Evolutionary conservation across 2,329 filamentous ascomycete species (phyloP), one percentile per base, ranked within the genome.

Genomic region (Periconia sp.): DNA sequence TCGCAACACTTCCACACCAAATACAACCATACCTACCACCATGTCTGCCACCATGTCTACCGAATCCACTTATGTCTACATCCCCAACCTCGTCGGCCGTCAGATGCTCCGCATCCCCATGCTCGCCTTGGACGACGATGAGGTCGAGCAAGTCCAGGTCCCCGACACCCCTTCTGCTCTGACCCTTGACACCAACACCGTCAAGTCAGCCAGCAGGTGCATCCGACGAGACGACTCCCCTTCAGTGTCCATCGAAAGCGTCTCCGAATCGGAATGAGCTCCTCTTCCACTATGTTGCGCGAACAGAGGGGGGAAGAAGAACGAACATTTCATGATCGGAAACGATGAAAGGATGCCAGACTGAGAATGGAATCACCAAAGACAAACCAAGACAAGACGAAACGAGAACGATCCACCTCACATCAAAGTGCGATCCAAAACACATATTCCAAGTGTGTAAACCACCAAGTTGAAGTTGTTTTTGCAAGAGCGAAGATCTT

Each of bases 21-120:
- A 48, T 46, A 41, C 41, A 53, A 48, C 45, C 43, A 8, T 20
- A 41, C 13, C 45, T 15, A 2, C 42, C 18, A 13, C n/a, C 14
- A 48, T 45, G 41, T 17, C 19, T 20, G 33, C 18, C 42, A 45
- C 54, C 53, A 69, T 71, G 68, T 70, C 68, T 56, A 57, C 62
- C 20, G 61, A 70, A 64, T 37, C 35, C 20, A 11, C 23, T 17
- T 72, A 69, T 59, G 68, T 72, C 56, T 73, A 73, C 66, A 72
- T 73, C 51, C 69, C 70, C 60, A 73, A 73, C 61, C 66, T 73
- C 9, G 69, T 72, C 48, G 70, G 70, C 49, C 63, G 69, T 44
- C 70, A 73, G 56, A 70, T 72, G 61, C 67, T 73, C 41, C 68
- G 70, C 55, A 65, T 73, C 27, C 65, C 68, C 15, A 44, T 71